phyloP scores from a whole-genome alignment of 2,329 filamentous ascomycete genomes.

The Fusarium sp. region DNA sequence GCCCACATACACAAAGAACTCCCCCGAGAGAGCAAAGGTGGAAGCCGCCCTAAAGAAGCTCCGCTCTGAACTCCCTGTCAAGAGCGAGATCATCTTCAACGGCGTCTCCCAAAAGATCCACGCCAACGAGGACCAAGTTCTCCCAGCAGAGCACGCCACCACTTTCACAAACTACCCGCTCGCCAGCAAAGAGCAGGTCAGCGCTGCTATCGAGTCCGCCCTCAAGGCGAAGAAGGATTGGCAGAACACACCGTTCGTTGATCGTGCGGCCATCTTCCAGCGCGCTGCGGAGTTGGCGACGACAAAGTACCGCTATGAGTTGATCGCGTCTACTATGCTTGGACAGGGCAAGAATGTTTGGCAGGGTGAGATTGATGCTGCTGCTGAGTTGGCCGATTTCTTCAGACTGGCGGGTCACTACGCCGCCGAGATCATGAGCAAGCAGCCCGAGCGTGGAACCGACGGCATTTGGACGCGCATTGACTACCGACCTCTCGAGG shows the following conservation, averaged over 20 bases:
- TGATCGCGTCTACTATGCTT: conserved; percentile 95
- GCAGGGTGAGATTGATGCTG: conserved; percentile 97
- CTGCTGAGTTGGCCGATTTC: conserved; percentile 92
- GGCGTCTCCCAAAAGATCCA: conserved; percentile 44
- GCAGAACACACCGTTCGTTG: conserved; percentile 87
- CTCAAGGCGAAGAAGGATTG: conserved; percentile 83
- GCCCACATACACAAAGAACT: conserved; percentile 47
- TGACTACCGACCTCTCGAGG: conserved; percentile 91
- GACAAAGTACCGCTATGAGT: conserved; percentile 93
- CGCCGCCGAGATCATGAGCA: conserved; percentile 63
- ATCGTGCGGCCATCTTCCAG: conserved; percentile 91
- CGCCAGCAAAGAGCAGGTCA: conserved; percentile 49
- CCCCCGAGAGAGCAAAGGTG: conserved; percentile 46
- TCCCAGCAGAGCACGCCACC: conserved; percentile 50
- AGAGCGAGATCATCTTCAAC: conserved; percentile 49
- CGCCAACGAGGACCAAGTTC: conserved; percentile 46
- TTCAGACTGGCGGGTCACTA: conserved; percentile 94
- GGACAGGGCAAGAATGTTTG: conserved; percentile 98
- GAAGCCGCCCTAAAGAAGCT: conserved; percentile 48
- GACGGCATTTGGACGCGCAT: conserved; percentile 68
- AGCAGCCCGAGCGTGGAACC: conserved; percentile 50
- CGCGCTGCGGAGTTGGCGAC: conserved; percentile 92
- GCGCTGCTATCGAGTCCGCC: conserved; percentile 79
- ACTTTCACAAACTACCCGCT: conserved; percentile 52
- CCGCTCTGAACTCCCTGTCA: conserved; percentile 47